A percentile compares a stretch with the other conserved stretches of the same genome.
Conservation (phyloP, 2,329 filamentous ascomycete genomes). For the Calonectria ilicicola region DNA sequence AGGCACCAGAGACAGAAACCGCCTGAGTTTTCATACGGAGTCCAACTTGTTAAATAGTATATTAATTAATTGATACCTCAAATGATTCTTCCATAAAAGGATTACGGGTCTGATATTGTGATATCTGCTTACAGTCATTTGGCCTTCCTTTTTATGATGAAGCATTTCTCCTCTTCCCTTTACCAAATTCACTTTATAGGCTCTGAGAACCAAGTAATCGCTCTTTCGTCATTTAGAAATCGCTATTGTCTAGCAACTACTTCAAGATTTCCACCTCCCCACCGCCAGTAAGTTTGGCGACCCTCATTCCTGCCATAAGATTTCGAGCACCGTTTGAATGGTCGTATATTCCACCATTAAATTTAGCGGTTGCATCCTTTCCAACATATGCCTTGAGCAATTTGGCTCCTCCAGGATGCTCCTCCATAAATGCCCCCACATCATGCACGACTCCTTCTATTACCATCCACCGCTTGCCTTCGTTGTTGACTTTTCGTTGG, state of each 20-base stretch:
- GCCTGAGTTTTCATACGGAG: neutral
- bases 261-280: neutral
- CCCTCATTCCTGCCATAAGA: neutral
- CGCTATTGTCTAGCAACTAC: no score
- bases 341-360: neutral
- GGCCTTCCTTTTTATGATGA: no score
- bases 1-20: neutral
- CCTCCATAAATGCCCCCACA: neutral
- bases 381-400: neutral
- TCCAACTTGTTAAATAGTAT: neutral
- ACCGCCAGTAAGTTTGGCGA: neutral
- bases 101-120: neutral
- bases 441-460: neutral
- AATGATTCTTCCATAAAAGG: neutral
- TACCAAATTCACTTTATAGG: no score
- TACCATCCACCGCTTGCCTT: neutral
- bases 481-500: neutral
- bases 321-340: neutral
- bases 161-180: no score
- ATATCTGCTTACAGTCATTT: no score
- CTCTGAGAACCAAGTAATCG: no score
- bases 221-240: no score
- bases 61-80: neutral
- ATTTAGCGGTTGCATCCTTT: neutral
- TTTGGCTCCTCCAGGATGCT: neutral